Evolutionary conservation across 148 eudicot species (phyloP).

Genomic region (Vaccinium myrtillus): DNA sequence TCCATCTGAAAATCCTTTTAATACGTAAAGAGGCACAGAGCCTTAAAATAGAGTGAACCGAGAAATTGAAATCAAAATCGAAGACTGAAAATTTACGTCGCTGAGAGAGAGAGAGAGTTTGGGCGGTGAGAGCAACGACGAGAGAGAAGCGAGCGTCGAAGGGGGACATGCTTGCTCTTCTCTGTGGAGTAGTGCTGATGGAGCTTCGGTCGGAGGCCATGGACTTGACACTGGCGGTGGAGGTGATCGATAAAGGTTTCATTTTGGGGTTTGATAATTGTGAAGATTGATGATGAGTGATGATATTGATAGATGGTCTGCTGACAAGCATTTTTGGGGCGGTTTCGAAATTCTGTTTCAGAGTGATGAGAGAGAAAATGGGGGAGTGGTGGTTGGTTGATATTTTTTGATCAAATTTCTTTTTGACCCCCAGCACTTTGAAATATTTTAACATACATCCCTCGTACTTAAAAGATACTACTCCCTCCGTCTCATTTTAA

Average conservation of each 20-base stretch:
- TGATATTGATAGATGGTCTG: conserved; percentile 19
- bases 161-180: conserved; percentile 38
- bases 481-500: no score
- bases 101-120: conserved; percentile 66
- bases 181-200: conserved; percentile 9
- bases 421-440: no score
- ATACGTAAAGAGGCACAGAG: background rate
- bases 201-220: conserved; percentile 22
- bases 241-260: background rate
- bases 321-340: conserved; percentile 25
- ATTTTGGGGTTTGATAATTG: background rate
- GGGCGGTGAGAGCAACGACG: conserved; percentile 76
- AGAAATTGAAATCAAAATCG: background rate
- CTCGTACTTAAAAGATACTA: no score
- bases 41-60: background rate
- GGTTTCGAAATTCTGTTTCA: conserved; percentile 13
- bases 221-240: conserved; percentile 14
- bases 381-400: background rate
- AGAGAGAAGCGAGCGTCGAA: conserved; percentile 80
- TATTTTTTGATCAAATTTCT: no score
- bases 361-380: background rate
- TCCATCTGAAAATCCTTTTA: background rate
- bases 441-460: no score
- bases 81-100: conserved; percentile 44
- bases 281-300: background rate